Base-by-base conservation (phyloP, 1,139 yeast genomes). In the Candida sp. region DNA sequence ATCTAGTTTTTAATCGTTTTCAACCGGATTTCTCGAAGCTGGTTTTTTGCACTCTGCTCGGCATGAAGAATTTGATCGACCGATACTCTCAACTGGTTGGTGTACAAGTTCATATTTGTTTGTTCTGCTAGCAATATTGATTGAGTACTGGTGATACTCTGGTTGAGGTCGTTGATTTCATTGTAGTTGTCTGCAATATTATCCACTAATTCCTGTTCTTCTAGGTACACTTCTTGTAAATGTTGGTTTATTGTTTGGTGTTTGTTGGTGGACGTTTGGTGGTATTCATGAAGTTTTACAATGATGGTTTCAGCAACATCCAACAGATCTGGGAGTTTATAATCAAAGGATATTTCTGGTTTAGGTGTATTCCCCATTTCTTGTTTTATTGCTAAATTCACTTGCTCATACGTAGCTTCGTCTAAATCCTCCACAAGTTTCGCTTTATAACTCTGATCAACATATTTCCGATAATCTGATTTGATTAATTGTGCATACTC, bases 391-490 rank as follows among this genome's bases (percentile, higher is more conserved):
- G 12, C 34, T 11, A n/a, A 32, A 3, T 60, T 57, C 2, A 74
- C 73, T 22, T 45, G 46, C 0, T 51, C 53, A 40, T 52, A 58
- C 3, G 55, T 22, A 1, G 61, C 68, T 36, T 71, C 77, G 39
- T 75, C 81, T 21, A 78, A 44, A 43, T 75, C 81, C 0, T 65
- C 64, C 1, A 73, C 40, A 2, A 66, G 40, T 35, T 63, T 45
- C 7, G 63, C 56, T 29, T 44, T 49, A 41, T 44, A 56, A 5
- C 46, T 41, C 3, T 56, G 42, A 42, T 67, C 67, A 5, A 55
- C 58, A 36, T 58, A 54, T 51, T 68, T 73, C 8, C 66, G 54
- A 43, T 66, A 71, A 52, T 82, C 90, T 0, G 84, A 75, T 37
- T 63, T 60, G 7, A 81, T 62, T 35, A 82, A 57, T 3, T 49